Evolutionary conservation across 495 filamentous ascomycete genomes (phyloP).

Genomic region (Penicillium manginii): DNA sequence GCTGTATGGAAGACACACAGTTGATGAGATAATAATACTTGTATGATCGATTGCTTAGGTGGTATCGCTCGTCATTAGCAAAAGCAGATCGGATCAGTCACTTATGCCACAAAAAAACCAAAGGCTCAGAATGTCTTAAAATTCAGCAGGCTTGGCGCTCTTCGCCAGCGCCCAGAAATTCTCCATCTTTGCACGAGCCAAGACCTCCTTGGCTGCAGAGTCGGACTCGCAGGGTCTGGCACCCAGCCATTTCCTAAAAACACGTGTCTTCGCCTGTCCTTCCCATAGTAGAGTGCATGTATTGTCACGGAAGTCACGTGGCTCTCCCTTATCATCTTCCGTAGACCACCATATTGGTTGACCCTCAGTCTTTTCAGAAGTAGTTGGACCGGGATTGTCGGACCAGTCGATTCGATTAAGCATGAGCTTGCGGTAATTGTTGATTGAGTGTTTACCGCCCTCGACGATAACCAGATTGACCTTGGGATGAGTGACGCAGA

Average conservation of each 20-base stretch:
- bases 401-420: conserved; percentile 92
- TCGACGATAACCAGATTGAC: conserved; percentile 91
- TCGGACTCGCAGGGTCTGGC: conserved; percentile 88
- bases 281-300: conserved; percentile 84
- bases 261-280: conserved; percentile 75
- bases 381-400: conserved; percentile 75
- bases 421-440: conserved; percentile 87
- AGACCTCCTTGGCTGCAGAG: conserved; percentile 77
- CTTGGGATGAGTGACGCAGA: conserved; percentile 86
- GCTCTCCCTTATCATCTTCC: conserved; percentile 75
- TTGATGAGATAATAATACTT: neutral
- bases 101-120: neutral
- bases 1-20: conserved; percentile 14
- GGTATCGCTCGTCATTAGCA: conserved; percentile 4
- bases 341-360: conserved; percentile 72
- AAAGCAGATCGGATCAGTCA: neutral
- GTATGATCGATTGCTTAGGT: conserved; percentile 12
- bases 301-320: conserved; percentile 81
- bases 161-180: conserved; percentile 96
- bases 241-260: conserved; percentile 81
- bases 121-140: conserved; percentile 13
- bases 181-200: conserved; percentile 85
- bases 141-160: conserved; percentile 53
- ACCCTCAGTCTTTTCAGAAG: conserved; percentile 62
- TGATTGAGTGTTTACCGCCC: conserved; percentile 79